Conservation (phyloP, 208 protist genomes). For the Acanthamoeba sp. region DNA sequence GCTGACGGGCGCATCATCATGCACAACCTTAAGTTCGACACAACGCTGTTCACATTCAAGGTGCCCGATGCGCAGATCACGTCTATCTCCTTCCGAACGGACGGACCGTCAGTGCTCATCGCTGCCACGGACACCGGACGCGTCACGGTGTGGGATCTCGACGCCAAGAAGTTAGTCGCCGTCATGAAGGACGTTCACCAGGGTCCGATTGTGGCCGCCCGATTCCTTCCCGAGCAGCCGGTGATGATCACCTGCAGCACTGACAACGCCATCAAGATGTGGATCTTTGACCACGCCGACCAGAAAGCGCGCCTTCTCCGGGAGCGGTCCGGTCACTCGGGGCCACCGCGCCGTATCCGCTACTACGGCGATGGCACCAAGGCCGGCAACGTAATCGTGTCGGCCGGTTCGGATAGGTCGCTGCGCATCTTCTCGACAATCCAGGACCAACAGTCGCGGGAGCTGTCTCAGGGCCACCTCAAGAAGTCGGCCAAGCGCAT, state of each 20-base stretch:
- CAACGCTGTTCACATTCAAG: slow-evolving; percentile 66
- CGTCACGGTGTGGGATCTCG: slow-evolving; percentile 83
- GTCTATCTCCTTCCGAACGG: slow-evolving; percentile 81
- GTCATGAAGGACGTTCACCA: slow-evolving; percentile 68
- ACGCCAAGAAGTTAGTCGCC: slow-evolving; percentile 55
- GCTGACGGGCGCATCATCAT: slow-evolving; percentile 78
- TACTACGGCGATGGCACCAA: slow-evolving; percentile 77
- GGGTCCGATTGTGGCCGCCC: background rate
- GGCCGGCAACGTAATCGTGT: slow-evolving; percentile 37
- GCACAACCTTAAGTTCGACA: slow-evolving; percentile 82
- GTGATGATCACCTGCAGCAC: slow-evolving; percentile 79
- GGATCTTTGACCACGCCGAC: slow-evolving; percentile 81
- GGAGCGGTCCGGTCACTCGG: slow-evolving; percentile 78
- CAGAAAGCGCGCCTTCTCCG: slow-evolving; percentile 73
- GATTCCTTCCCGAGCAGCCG: slow-evolving; percentile 81
- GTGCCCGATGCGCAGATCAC: slow-evolving; percentile 75
- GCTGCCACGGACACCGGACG: slow-evolving; percentile 19
- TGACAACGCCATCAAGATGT: slow-evolving; percentile 81
- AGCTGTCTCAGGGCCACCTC: slow-evolving; percentile 79
- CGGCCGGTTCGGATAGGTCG: slow-evolving; percentile 29
- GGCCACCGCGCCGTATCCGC: slow-evolving; percentile 46
- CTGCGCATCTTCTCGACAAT: slow-evolving; percentile 75
- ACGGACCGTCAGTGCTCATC: slow-evolving; percentile 70
- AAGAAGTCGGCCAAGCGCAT: slow-evolving; percentile 75
- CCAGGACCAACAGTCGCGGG: slow-evolving; percentile 63